Conservation (phyloP, 164 flowering plant species). For the Stephania yunnanensis region DNA sequence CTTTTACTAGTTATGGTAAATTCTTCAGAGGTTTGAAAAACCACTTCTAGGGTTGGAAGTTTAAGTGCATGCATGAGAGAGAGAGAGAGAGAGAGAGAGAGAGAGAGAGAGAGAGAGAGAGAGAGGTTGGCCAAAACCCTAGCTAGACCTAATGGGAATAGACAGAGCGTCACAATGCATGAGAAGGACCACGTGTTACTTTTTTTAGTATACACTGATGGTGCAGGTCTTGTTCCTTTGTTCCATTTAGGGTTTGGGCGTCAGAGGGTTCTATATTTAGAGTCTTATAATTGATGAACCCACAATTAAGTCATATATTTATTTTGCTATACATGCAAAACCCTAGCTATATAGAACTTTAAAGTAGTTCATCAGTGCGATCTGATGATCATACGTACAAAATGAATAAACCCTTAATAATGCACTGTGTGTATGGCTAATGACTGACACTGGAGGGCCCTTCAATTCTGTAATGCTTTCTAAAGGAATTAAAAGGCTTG, state of each 20-base stretch:
- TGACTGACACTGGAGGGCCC: no score
- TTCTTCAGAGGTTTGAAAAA: constrained; percentile 15
- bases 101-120: constrained; percentile 5
- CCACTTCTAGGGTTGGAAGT: not conserved
- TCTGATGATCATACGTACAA: no score
- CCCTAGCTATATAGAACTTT: not conserved
- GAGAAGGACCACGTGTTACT: constrained; percentile 10
- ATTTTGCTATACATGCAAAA: not conserved
- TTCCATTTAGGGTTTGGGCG: constrained; percentile 10
- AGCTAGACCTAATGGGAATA: constrained; percentile 15
- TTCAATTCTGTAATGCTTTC: not conserved
- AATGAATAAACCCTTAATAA: no score
- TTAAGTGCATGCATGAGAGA: constrained; percentile 7
- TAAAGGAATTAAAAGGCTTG: not conserved
- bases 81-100: no score
- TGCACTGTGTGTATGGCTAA: no score
- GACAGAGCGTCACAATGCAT: constrained; percentile 25
- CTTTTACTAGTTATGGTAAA: constrained; percentile 8
- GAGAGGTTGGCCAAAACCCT: constrained; percentile 26
- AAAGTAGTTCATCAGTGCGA: no score
- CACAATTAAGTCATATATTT: not conserved
- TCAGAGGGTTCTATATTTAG: not conserved
- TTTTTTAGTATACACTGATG: constrained; percentile 1
- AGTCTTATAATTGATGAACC: not conserved
- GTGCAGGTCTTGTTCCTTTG: not conserved